Base-by-base conservation (phyloP, 192 early-diverging fungal genomes). In the Funneliformis geosporum region DNA sequence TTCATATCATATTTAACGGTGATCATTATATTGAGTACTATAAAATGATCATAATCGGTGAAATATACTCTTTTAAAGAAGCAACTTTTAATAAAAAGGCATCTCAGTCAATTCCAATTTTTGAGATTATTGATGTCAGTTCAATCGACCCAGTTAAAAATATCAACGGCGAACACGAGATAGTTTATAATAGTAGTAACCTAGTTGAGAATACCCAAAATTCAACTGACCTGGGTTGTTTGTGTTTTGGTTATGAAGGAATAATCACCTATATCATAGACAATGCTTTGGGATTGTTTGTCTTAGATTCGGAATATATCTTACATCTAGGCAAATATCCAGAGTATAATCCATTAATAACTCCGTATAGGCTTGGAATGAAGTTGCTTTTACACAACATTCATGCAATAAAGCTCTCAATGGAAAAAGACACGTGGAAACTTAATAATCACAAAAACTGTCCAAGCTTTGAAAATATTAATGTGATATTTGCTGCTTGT, bases 251-350 rank as follows among this genome's bases (percentile, higher is more conserved):
- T 55, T 55, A 21, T 55, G 50, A 55, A 55, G 50, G 50, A 14
- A 55, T 55, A 21, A 21, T 55, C 50, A 55, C 50, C 0, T 55
- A 21, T 55, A 59, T 71, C 25, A 71, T 71, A 59, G 76, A 83
- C 70, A 65, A 82, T 74, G 77, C 33, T 25, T 82, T 61, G 33
- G 38, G 66, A 1, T 28, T 68, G 21, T 68, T 68, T 8, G 38
- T 68, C 18, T 68, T 68, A 42, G 66, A 68, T 39, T 68, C 66
- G 8, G 18, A 39, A 68, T 40, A 18, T 39, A 40, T 68, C 18
- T 33, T 68, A 39, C 33, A 39, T 40, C 38, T 33, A 5, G 66
- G 38, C 1, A 28, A 21, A 65, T 65, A 33, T 65, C 62, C 62
- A 33, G 23, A 65, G 4, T 65, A 65, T 65, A 65, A 65, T 65